Conservation (phyloP, 768 basidiomycete genomes). For the Psilocybe cyanescens region DNA sequence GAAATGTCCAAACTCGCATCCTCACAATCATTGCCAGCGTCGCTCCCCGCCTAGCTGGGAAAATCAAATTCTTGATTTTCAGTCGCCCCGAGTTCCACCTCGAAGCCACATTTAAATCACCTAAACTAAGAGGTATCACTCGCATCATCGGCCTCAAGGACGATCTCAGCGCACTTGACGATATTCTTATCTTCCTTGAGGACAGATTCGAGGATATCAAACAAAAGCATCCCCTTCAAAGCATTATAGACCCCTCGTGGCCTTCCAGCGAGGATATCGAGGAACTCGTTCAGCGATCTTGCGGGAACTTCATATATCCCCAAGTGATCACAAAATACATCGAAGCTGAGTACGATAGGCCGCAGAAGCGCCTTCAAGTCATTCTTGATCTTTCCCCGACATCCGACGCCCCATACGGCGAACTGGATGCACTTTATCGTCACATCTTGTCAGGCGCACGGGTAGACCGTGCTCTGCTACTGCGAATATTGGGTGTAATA, state of each 20-base stretch:
- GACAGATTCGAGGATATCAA: slow-evolving; percentile 4
- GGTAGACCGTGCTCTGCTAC: too few relatives aligned
- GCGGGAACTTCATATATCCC: neutral
- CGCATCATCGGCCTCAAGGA: neutral
- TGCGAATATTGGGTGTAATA: too few relatives aligned
- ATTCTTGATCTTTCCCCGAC: too few relatives aligned
- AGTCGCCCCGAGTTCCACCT: slow-evolving; percentile 12
- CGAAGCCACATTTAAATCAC: neutral
- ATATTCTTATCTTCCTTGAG: slow-evolving; percentile 8
- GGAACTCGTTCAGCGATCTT: neutral
- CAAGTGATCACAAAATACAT: too few relatives aligned
- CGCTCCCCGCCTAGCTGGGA: neutral
- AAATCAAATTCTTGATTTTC: slow-evolving; percentile 9
- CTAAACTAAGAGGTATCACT: too few relatives aligned
- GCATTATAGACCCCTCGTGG: neutral
- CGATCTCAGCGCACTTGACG: neutral
- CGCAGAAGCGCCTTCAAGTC: too few relatives aligned
- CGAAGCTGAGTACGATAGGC: too few relatives aligned
- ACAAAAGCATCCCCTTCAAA: slow-evolving; percentile 5
- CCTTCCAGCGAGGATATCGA: neutral
- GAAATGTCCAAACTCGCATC: neutral
- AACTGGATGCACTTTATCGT: too few relatives aligned
- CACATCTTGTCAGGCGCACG: too few relatives aligned
- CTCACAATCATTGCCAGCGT: neutral
- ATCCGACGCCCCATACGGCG: too few relatives aligned